Evolutionary conservation across 2,329 filamentous ascomycete genomes (phyloP), one percentile per base, ranked within the genome.

Genomic region (Phialophora chinensis): DNA sequence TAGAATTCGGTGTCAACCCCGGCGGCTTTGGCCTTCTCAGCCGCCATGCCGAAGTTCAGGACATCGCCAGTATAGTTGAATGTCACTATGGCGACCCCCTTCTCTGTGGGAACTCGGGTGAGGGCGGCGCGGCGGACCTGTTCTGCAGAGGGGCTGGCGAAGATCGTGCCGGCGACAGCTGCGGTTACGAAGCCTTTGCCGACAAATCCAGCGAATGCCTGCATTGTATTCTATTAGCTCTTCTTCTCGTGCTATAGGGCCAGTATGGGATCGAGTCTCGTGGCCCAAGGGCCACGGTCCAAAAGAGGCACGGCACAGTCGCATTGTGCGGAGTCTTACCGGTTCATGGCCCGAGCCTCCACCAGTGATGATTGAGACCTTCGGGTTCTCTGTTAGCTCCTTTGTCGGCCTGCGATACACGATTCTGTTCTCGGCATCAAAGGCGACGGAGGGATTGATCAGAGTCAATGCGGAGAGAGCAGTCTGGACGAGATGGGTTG

Each of bases 321-420:
- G 38, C 8, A 8, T n/a, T n/a, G 38, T 44, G 38, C 38, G 17
- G 17, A 44, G 38, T n/a, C 59, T 42, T 61, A 61, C 59, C 20
- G 93, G 93, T 77, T 97, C 93, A 76, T 97, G 93, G 72, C 93
- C 93, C 23, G 90, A 91, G 63, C 94, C 94, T 71, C 94, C 94
- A 70, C 94, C 94, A 1, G 91, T 93, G 72, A 98, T 84, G 74
- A 97, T 85, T 64, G 91, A 91, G 53, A 97, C 92, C 74, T 91
- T 87, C 17, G 83, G 77, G 33, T 79, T 75, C 33, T 75, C 76
- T n/a, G 83, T 71, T 67, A 79, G 78, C 78, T 81, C 74, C 73
- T 73, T 72, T 57, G 75, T 76, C 25, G 87, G 89, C 20, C 90
- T 86, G 63, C 87, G 86, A 81, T 95, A 96, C 74, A 96, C 80